Evolutionary conservation across 73 alveolate genomes (phyloP), one percentile per base, ranked within the genome.

Genomic region (Blepharisma japonicum): DNA sequence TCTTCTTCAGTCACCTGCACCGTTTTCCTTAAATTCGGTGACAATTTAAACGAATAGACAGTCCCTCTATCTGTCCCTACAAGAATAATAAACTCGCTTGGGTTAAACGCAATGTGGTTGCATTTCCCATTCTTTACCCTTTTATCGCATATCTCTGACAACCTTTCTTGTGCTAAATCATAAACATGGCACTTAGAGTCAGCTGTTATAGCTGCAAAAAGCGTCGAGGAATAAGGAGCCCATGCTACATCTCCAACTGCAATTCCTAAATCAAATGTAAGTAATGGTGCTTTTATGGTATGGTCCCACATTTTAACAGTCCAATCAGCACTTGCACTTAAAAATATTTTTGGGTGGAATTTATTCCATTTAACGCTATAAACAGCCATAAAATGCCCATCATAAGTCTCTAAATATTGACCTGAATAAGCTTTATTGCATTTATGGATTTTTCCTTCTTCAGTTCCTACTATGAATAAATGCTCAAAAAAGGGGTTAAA

Each of bases 211-310:
- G 97, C 96, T 2, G 99, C 97, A 48, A 95, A 95, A 45, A 94
- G 97, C 47, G 99, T 97, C 45, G 99, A 95, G 70, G 98, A 87
- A 91, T 97, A 97, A 45, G 99, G 99, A 55, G 99, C 98, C 99
- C 99, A 97, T 70, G 97, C 98, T 47, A 95, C 93, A 85, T 97
- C 99, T 3, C 99, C 99, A 38, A 97, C 98, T 50, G 99, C 98
- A 89, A 95, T 85, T 32, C 97, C 98, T 68, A 93, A 90, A 81
- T 97, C 99, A 91, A 95, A 97, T 67, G 98, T 91, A 90, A 96
- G 84, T 77, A 96, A 89, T 77, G 99, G 97, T 25, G 97, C 79
- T 61, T 83, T 92, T 20, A 91, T 89, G 81, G 87, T 90, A 55
- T 93, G 89, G 87, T 97, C 99, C 99, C 99, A 97, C 76, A 97